Evolutionary conservation across 805 yeast genomes (phyloP).

Genomic region (Lipomyces japonicus): DNA sequence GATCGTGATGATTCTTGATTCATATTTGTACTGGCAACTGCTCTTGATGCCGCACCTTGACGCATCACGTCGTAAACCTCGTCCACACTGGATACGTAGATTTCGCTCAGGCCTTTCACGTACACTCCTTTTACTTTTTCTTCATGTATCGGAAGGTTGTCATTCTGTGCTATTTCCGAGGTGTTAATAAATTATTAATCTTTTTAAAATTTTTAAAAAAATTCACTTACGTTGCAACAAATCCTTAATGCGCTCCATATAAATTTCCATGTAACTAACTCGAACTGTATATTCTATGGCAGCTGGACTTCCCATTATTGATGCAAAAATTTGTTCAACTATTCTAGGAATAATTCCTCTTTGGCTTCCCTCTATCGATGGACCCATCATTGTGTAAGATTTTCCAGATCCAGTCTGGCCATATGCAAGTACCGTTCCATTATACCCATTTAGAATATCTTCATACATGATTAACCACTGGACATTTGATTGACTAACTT

Average conservation of each 20-base stretch:
- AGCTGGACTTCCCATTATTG: conserved; percentile 45
- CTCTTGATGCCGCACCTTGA: conserved; percentile 56
- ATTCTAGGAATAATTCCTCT: conserved; percentile 72
- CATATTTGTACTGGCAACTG: conserved; percentile 53
- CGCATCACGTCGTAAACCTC: conserved; percentile 58
- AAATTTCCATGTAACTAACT: conserved; percentile 75
- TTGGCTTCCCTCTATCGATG: conserved; percentile 40
- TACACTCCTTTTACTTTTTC: conserved; percentile 62
- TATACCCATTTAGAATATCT: conserved; percentile 70
- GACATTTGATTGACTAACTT: neutral
- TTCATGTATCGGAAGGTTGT: conserved; percentile 55
- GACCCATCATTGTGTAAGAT: conserved; percentile 73
- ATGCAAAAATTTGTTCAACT: conserved; percentile 58
- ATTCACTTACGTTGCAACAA: conserved; percentile 46
- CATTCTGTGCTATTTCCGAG: conserved; percentile 27
- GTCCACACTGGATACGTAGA: conserved; percentile 53
- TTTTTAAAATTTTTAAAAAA: neutral
- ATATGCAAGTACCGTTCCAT: conserved; percentile 72
- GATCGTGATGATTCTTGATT: conserved; percentile 73
- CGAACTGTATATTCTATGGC: conserved; percentile 62
- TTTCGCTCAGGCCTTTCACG: conserved; percentile 65
- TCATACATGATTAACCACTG: neutral
- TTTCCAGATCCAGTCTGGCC: conserved; percentile 81
- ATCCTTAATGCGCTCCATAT: conserved; percentile 73
- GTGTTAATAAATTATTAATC: neutral